A percentile compares a stretch with the other conserved stretches of the same genome.
Conservation (phyloP, 2,329 filamentous ascomycete species). For the Gremmenia infestans region DNA sequence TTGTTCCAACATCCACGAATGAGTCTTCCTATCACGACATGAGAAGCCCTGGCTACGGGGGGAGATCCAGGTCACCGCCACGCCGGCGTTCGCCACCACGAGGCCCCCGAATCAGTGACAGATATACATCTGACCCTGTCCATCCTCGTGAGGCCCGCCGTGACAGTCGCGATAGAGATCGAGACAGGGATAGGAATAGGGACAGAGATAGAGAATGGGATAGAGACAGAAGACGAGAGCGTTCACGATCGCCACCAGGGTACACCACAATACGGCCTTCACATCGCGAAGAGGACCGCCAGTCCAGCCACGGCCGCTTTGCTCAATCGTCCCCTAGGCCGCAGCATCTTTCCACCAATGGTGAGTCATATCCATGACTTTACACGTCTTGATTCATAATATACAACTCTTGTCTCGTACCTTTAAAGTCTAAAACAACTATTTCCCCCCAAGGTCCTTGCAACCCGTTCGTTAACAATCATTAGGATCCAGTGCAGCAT, state of each 20-base stretch:
- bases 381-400: not conserved
- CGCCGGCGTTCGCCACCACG: not conserved
- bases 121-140: not conserved
- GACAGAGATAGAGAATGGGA: not conserved
- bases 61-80: not conserved
- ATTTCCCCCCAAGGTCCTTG: too few relatives aligned
- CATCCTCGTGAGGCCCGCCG: not conserved
- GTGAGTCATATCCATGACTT: not conserved
- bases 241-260: not conserved
- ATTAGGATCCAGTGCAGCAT: too few relatives aligned
- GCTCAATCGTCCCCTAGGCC: not conserved
- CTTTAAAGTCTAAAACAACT: not conserved
- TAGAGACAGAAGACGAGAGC: not conserved
- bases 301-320: not conserved
- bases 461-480: too few relatives aligned
- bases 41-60: not conserved
- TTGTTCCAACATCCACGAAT: not conserved
- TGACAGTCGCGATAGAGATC: too few relatives aligned
- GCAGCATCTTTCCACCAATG: not conserved
- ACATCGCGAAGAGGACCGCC: not conserved
- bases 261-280: not conserved
- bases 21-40: not conserved
- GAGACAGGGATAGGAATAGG: not conserved
- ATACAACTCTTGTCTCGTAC: not conserved
- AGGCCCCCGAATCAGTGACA: not conserved